Conservation (phyloP, 2,329 filamentous ascomycete species). For the Shiraia bambusicola region DNA sequence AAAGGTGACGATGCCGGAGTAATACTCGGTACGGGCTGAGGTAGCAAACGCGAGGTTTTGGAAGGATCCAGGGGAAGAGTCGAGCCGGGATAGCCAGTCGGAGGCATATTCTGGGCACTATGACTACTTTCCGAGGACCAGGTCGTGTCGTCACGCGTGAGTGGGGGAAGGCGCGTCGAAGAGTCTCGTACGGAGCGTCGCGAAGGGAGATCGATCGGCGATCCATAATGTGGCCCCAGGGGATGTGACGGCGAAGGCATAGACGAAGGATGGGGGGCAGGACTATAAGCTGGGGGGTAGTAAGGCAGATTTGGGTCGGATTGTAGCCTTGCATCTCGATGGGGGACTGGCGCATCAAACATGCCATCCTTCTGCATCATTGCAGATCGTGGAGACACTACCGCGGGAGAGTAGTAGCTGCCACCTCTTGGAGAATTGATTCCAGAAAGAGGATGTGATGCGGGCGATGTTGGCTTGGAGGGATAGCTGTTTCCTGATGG, state of each 20-base stretch:
- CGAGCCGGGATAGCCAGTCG: slow-evolving; percentile 11
- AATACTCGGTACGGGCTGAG: slow-evolving; percentile 40
- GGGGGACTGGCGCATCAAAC: slow-evolving; percentile 24
- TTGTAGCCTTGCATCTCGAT: slow-evolving; percentile 21
- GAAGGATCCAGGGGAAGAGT: slow-evolving; percentile 30
- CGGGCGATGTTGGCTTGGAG: slow-evolving; percentile 40
- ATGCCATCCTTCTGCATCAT: slow-evolving; percentile 28
- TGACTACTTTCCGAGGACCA: slow-evolving; percentile 43
- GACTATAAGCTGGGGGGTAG: slow-evolving; percentile 19
- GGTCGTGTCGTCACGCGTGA: slow-evolving; percentile 45
- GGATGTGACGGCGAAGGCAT: slow-evolving; percentile 21
- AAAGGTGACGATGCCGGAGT: slow-evolving; percentile 33
- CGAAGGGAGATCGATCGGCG: slow-evolving; percentile 31
- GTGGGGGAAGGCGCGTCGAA: slow-evolving; percentile 28
- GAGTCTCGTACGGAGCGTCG: slow-evolving; percentile 35
- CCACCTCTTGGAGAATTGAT: slow-evolving; percentile 37
- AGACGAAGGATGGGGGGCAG: slow-evolving; percentile 16
- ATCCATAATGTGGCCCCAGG: slow-evolving; percentile 25
- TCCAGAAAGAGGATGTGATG: slow-evolving; percentile 30
- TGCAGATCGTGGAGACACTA: slow-evolving; percentile 37
- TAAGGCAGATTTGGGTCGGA: slow-evolving; percentile 23
- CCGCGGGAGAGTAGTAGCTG: slow-evolving; percentile 39
- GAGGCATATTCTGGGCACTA: slow-evolving; percentile 20
- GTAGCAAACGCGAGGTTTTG: slow-evolving; percentile 41
- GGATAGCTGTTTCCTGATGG: slow-evolving; percentile 28